These are phyloP conservation scores for Speleostelium caveatum DNA, from an alignment of 78 protist genomes.

Conservation along the genomic window DNA sequence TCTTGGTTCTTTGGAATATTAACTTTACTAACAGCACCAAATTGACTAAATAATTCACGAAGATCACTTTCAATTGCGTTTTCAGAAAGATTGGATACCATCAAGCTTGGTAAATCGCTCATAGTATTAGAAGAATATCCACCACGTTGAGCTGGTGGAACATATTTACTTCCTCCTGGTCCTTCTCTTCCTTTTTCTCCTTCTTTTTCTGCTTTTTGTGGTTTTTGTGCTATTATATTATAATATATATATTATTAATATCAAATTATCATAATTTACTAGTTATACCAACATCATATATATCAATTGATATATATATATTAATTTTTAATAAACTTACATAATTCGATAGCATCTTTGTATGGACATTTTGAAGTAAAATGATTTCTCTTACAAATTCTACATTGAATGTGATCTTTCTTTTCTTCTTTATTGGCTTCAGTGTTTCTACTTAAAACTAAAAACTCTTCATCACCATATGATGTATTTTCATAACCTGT, in stretches of 20 bases:
- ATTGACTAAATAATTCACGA: constrained; percentile 42
- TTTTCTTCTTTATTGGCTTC: constrained; percentile 54
- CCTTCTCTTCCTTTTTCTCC: neutral
- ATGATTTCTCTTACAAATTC: constrained; percentile 72
- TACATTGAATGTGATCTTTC: constrained; percentile 58
- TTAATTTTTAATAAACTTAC: constrained; percentile 1
- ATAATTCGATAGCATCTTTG: constrained; percentile 54
- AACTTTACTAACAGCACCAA: constrained; percentile 55
- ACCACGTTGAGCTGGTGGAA: constrained; percentile 53
- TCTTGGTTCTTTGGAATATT: constrained; percentile 49
- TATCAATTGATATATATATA: neutral
- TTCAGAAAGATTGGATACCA: constrained; percentile 66
- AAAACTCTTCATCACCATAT: constrained; percentile 73
- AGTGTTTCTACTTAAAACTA: constrained; percentile 41
- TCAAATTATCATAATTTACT: neutral
- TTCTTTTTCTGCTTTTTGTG: constrained; percentile 28
- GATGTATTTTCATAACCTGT: constrained; percentile 36
- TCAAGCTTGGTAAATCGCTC: constrained; percentile 54
- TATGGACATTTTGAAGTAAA: constrained; percentile 75
- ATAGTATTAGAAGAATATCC: neutral
- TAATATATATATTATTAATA: neutral
- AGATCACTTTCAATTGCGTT: constrained; percentile 74
- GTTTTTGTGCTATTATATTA: constrained; percentile 1
- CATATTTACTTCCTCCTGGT: constrained; percentile 20
- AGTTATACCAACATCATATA: neutral